A percentile compares a stretch with the other conserved stretches of the same genome.
Evolutionary conservation across 192 early-diverging fungal genomes (phyloP).

Genomic region (Coemansia sp.): DNA sequence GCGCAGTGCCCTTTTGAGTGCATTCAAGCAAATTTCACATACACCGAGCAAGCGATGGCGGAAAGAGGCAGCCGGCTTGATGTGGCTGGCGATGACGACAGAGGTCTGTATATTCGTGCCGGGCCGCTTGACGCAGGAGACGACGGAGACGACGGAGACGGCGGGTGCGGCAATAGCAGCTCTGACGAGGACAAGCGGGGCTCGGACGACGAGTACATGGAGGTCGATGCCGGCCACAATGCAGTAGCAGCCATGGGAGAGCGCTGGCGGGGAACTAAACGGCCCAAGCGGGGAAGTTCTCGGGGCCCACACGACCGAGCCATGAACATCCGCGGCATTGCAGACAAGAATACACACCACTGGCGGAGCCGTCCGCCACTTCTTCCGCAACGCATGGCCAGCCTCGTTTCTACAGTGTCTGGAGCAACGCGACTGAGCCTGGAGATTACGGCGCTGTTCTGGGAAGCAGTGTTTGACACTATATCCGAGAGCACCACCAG

Average conservation of each 20-base stretch:
- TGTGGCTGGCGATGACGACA: neutral
- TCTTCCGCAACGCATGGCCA: constrained; percentile 40
- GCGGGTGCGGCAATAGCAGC: neutral
- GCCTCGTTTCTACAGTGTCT: constrained; percentile 37
- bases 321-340: neutral
- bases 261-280: neutral
- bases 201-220: neutral
- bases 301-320: neutral
- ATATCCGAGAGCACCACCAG: constrained; percentile 40
- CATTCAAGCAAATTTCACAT: too few relatives aligned
- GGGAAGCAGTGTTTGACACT: constrained; percentile 49
- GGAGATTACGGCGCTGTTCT: constrained; percentile 43
- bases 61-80: neutral
- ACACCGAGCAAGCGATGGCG: neutral
- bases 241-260: constrained; percentile 1
- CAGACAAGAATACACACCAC: constrained; percentile 6
- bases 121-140: neutral
- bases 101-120: neutral
- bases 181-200: neutral
- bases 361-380: constrained; percentile 38
- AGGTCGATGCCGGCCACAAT: neutral
- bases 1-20: too few relatives aligned
- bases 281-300: neutral
- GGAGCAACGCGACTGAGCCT: constrained; percentile 44
- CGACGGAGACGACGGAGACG: too few relatives aligned